These are phyloP conservation scores for Rosa rugosa DNA, from an alignment of 306 rosid genomes.

Conservation along the genomic window DNA sequence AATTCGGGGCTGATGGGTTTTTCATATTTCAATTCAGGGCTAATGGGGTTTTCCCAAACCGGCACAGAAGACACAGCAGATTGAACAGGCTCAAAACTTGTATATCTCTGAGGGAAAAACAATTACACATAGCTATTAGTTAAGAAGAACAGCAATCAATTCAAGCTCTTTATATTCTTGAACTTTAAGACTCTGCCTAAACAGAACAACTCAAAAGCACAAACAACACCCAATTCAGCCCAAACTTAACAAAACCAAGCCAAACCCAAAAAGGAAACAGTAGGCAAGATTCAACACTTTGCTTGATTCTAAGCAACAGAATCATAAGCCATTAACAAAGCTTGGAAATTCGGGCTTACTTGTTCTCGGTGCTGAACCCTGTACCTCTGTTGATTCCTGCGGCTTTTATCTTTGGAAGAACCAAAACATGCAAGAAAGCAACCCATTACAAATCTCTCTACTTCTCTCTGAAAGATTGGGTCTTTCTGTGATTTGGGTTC, in stretches of 20 bases:
- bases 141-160: neutral
- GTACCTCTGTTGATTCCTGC: slow-evolving; percentile 33
- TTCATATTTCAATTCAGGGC: slow-evolving; percentile 16
- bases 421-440: slow-evolving; percentile 83
- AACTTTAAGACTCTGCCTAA: neutral
- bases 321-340: neutral
- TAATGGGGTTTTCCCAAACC: slow-evolving; percentile 32
- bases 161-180: slow-evolving; percentile 14
- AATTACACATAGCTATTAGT: neutral
- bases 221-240: slow-evolving; percentile 5
- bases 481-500: slow-evolving; percentile 17
- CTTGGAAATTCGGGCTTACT: slow-evolving; percentile 24
- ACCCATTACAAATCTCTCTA: slow-evolving; percentile 51
- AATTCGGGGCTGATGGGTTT: slow-evolving; percentile 11
- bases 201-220: neutral
- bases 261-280: neutral
- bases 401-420: slow-evolving; percentile 57
- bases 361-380: slow-evolving; percentile 47
- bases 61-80: slow-evolving; percentile 32
- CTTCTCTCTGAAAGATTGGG: slow-evolving; percentile 19
- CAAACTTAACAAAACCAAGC: slow-evolving; percentile 1
- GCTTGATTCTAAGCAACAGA: neutral
- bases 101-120: slow-evolving; percentile 45
- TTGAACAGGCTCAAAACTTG: slow-evolving; percentile 39
- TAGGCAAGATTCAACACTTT: neutral